phyloP scores from a whole-genome alignment of 257 asterid genomes.

The Osmanthus fragrans region DNA sequence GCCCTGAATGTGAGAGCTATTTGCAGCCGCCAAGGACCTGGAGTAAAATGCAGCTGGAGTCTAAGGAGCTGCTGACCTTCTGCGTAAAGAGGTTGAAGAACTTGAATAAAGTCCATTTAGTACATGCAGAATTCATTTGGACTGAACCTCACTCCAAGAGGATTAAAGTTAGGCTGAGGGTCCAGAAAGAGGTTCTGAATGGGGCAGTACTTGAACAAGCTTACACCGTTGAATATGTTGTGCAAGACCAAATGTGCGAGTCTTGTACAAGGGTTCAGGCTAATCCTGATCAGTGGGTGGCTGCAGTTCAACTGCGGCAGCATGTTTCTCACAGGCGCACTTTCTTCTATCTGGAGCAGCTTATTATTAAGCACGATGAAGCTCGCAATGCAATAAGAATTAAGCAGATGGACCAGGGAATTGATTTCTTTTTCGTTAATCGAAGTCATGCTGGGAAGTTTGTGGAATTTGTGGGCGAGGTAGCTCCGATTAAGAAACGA shows the following conservation, averaged over 20 bases:
- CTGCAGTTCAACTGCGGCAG: constrained; percentile 26
- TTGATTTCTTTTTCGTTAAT: constrained; percentile 26
- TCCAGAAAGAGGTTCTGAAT: constrained; percentile 25
- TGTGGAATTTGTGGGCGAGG: constrained; percentile 17
- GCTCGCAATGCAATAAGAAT: constrained; percentile 25
- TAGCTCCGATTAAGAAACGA: constrained; percentile 16
- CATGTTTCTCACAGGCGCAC: constrained; percentile 26
- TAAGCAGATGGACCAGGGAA: constrained; percentile 27
- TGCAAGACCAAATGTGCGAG: constrained; percentile 32
- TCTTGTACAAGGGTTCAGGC: constrained; percentile 22
- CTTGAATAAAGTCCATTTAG: neutral
- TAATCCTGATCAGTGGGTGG: constrained; percentile 35
- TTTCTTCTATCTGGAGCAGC: constrained; percentile 30
- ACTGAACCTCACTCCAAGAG: constrained; percentile 1
- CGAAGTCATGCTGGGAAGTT: constrained; percentile 31
- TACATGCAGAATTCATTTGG: neutral
- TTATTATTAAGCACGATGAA: constrained; percentile 24
- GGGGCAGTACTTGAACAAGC: constrained; percentile 26
- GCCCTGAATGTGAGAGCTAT: neutral
- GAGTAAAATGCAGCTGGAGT: neutral
- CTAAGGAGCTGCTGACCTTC: neutral
- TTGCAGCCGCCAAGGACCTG: neutral
- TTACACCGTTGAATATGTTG: constrained; percentile 20
- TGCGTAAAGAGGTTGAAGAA: neutral
- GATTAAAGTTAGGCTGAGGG: neutral